phyloP scores from a whole-genome alignment of 768 basidiomycete genomes.

The Boletus sp. region DNA sequence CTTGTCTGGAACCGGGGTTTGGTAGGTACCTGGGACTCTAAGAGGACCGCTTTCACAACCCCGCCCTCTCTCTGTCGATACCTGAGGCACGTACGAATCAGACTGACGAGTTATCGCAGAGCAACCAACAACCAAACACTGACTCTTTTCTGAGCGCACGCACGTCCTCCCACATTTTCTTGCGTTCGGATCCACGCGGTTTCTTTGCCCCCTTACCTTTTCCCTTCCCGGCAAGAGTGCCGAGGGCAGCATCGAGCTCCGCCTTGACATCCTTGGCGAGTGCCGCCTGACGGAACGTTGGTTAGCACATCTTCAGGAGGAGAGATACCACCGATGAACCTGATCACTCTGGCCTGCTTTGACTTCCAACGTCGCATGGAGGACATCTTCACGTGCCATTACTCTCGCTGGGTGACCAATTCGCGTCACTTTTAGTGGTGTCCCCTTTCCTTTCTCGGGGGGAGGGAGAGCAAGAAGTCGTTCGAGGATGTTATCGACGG shows the following conservation, averaged over 20 bases:
- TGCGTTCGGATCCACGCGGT: constrained; percentile 68
- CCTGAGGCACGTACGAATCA: constrained; percentile 36
- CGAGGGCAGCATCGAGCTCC: constrained; percentile 73
- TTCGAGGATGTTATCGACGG: constrained; percentile 94
- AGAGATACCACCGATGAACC: constrained; percentile 28
- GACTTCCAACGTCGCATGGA: constrained; percentile 69
- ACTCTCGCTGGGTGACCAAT: constrained; percentile 95
- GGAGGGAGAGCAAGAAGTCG: constrained; percentile 66
- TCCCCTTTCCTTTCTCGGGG: constrained; percentile 43
- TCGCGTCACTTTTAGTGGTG: constrained; percentile 63
- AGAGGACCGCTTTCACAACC: constrained; percentile 77
- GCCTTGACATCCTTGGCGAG: constrained; percentile 86
- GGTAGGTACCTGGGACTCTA: constrained; percentile 62
- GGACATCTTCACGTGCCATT: constrained; percentile 62
- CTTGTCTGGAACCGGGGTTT: background rate
- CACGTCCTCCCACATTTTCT: constrained; percentile 85
- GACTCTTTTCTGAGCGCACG: constrained; percentile 89
- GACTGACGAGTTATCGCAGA: background rate
- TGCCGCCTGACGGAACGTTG: constrained; percentile 50
- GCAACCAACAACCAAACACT: constrained; percentile 21
- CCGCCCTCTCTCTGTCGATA: constrained; percentile 87
- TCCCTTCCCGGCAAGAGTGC: constrained; percentile 65
- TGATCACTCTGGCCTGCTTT: constrained; percentile 74
- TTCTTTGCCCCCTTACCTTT: constrained; percentile 71
- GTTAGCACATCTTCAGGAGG: background rate